Evolutionary conservation across 73 alveolate species (phyloP), one percentile per base, ranked within the genome.

Genomic region (Breviolum minutum): DNA sequence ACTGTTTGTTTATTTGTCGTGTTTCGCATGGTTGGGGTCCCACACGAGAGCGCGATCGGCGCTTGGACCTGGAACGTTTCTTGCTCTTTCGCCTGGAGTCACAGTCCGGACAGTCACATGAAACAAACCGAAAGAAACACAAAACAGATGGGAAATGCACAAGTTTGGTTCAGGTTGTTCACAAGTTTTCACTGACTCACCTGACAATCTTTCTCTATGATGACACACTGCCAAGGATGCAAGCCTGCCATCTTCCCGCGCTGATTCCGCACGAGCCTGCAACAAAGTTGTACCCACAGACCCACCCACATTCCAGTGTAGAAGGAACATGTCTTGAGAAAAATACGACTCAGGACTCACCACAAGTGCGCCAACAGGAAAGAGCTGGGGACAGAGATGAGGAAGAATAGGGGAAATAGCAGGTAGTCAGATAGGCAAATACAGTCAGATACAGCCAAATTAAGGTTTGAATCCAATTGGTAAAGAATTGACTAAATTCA

Each of bases 181-280:
- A 70, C 24, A 8, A 17, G 30, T 30, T 6, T 17, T 8, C 80
- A 70, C 80, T 17, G 30, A 17, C 80, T 6, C 80, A 70, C 40
- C 80, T 7, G n/a, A n/a, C n/a, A n/a, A n/a, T n/a, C n/a, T n/a
- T 66, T 66, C 77, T 22, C 77, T 17, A 32, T 8, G 24, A 0
- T n/a, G n/a, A n/a, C n/a, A n/a, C 19, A 30, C 13, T 17, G 29
- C 40, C 19, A 7, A 10, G 30, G 63, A 8, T 6, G n/a, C 87
- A 54, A 7, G 76, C 96, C 84, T 69, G 5, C 83, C 83, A 54
- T 90, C 96, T 29, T 90, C 96, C 13, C 87, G 87, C 48, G 88
- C 96, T 12, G 96, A 48, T 62, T 90, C 96, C 64, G 96, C 96
- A 26, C 96, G 96, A 32, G 96, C 96, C 95, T 68, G 40, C 26